A percentile compares a stretch with the other conserved stretches of the same genome.
These are phyloP conservation scores for Talaromyces ruber DNA, from an alignment of 495 filamentous ascomycete genomes.

Conservation along the genomic window DNA sequence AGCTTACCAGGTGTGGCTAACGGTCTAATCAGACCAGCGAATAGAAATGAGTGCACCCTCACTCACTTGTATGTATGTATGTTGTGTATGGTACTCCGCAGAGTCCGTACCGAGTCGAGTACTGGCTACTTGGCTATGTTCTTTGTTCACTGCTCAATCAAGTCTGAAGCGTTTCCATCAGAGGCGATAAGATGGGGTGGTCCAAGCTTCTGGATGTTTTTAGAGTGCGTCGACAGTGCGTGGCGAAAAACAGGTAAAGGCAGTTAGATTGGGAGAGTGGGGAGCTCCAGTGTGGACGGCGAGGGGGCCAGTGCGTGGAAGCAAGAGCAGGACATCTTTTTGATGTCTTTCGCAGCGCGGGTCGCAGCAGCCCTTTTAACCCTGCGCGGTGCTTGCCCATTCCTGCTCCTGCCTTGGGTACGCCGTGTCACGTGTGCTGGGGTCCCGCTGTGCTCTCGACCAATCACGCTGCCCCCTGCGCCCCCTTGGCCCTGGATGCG, in stretches of 20 bases:
- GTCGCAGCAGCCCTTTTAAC: conserved; percentile 9
- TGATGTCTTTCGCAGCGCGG: neutral
- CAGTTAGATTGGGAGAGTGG: neutral
- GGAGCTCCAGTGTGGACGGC: neutral
- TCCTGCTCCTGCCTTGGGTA: neutral
- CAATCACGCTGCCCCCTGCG: neutral
- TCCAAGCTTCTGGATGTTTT: neutral
- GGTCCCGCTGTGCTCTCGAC: neutral
- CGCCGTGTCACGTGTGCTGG: neutral
- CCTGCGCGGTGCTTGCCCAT: conserved; percentile 1
- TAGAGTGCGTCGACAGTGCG: neutral
- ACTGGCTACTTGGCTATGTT: neutral
- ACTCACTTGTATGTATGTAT: neutral
- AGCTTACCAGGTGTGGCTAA: neutral
- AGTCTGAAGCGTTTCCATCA: neutral
- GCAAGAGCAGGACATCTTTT: neutral
- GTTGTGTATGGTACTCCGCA: neutral
- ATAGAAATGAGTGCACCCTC: neutral
- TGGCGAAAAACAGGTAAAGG: neutral
- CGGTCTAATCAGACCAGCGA: neutral
- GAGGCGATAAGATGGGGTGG: neutral
- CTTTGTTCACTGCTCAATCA: neutral
- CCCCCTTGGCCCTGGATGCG: neutral
- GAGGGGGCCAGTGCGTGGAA: conserved; percentile 4
- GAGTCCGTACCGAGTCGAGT: too few species aligned